Evolutionary conservation across 306 rosid genomes (phyloP), one percentile per base, ranked within the genome.

Genomic region (Vigna reflexopilosa): DNA sequence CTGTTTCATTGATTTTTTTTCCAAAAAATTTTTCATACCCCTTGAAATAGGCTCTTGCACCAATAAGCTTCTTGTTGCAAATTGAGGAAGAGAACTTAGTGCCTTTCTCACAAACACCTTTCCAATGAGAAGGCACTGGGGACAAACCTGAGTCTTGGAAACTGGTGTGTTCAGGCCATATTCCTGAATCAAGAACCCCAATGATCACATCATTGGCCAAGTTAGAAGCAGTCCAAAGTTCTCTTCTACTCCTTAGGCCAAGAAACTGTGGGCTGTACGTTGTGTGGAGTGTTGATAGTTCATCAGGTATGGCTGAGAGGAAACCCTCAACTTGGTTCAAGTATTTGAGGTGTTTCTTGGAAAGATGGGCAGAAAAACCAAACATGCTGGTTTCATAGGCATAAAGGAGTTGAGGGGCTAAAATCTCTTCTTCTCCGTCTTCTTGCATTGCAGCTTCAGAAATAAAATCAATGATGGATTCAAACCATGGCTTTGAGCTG

Each of bases 101-200:
- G 45, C 97, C 97, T 48, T 61, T 32, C 61, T 90, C 84, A 72
- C 94, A 92, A 42, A 75, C 50, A 64, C 94, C 97, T 83, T 88
- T 92, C 97, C 94, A 92, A 9, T 47, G 80, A 75, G 70, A 28
- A 11, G 97, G 97, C 36, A 87, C 76, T 2, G 52, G 14, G 75
- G 91, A 30, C 47, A 90, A 56, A 24, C 87, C 88, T 5, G 84
- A 47, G 73, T 90, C 94, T 50, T 52, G 65, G 73, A 92, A 92
- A 78, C 97, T 92, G 9, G 81, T 40, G 17, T 92, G 94, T 54
- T 92, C 94, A 2, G 97, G 97, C 97, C 97, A 92, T 48, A 92
- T 84, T 32, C 94, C 94, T 0, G 97, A 82, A 57, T 92, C 94
- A 19, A 92, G 80, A 19, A 90, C 52, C 9, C 93, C 94, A 24